These are phyloP conservation scores for Schizothecium vesticola DNA, from an alignment of 495 filamentous ascomycete species.

Conservation along the genomic window DNA sequence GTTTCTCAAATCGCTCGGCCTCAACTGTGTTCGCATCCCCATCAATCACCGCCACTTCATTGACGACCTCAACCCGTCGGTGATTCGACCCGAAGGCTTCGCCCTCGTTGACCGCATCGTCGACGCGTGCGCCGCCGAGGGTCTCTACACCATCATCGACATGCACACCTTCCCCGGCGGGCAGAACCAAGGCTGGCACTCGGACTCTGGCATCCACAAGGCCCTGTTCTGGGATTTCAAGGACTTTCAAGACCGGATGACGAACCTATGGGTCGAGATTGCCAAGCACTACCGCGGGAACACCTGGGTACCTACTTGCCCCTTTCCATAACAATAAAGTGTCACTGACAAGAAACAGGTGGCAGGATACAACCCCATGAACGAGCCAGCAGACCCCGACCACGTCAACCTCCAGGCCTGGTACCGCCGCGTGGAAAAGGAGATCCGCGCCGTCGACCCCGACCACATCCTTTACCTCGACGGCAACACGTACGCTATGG, in stretches of 20 bases:
- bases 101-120: constrained; percentile 56
- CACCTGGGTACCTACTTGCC: constrained; percentile 22
- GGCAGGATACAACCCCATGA: constrained; percentile 63
- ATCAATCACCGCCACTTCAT: constrained; percentile 64
- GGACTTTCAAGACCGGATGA: constrained; percentile 54
- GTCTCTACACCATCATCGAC: constrained; percentile 59
- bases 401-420: constrained; percentile 50
- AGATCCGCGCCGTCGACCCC: constrained; percentile 53
- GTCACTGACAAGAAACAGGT: constrained; percentile 25
- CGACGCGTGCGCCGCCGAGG: constrained; percentile 49
- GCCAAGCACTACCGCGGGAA: constrained; percentile 54
- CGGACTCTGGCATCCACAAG: constrained; percentile 48
- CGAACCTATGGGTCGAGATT: constrained; percentile 57
- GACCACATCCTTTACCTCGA: constrained; percentile 61
- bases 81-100: constrained; percentile 54
- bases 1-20: constrained; percentile 51
- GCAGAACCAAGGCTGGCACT: constrained; percentile 64
- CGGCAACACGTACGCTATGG: constrained; percentile 61
- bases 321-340: neutral
- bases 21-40: constrained; percentile 60
- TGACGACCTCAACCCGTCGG: constrained; percentile 57
- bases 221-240: constrained; percentile 62
- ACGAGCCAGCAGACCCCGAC: constrained; percentile 58
- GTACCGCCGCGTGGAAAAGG: constrained; percentile 53
- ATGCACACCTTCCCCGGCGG: constrained; percentile 60